Percentiles rank a stretch among this genome's conserved stretches.
These are phyloP conservation scores for Beauveria australis DNA, from an alignment of 2,329 filamentous ascomycete genomes.

Conservation along the genomic window DNA sequence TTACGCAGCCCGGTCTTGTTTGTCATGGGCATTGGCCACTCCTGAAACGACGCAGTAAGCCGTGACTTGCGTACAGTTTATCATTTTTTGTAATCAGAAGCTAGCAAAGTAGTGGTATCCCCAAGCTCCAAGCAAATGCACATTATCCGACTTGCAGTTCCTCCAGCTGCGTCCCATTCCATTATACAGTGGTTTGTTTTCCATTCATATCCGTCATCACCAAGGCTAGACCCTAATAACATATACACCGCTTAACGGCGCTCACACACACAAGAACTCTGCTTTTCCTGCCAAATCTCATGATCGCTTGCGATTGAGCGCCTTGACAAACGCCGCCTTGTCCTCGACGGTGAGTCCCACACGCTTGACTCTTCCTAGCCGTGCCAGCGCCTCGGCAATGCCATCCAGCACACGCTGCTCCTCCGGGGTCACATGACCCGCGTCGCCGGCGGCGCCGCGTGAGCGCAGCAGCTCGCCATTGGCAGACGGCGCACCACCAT, in stretches of 20 bases:
- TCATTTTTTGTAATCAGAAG: background rate
- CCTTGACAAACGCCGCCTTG: conserved; percentile 73
- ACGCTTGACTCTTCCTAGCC: conserved; percentile 78
- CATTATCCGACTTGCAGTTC: background rate
- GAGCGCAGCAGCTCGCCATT: conserved; percentile 21
- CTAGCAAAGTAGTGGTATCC: conserved; percentile 5
- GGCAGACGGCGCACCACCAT: conserved; percentile 22
- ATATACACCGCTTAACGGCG: background rate
- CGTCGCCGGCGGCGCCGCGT: conserved; percentile 19
- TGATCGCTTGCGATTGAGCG: conserved; percentile 42
- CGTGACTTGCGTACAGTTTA: background rate
- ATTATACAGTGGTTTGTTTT: background rate
- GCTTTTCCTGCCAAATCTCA: conserved; percentile 13
- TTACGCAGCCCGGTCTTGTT: too few relatives aligned
- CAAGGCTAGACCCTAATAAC: background rate
- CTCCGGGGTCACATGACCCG: conserved; percentile 35
- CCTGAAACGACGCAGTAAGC: background rate
- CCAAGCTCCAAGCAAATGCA: conserved; percentile 11
- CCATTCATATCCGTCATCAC: conserved; percentile 8
- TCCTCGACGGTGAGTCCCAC: conserved; percentile 77
- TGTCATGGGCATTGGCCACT: background rate
- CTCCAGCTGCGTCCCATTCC: background rate
- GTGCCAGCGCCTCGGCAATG: conserved; percentile 77
- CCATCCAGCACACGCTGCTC: conserved; percentile 68
- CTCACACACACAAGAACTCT: background rate